phyloP scores from a whole-genome alignment of 2,329 filamentous ascomycete species.

The Raffaelea arxii region DNA sequence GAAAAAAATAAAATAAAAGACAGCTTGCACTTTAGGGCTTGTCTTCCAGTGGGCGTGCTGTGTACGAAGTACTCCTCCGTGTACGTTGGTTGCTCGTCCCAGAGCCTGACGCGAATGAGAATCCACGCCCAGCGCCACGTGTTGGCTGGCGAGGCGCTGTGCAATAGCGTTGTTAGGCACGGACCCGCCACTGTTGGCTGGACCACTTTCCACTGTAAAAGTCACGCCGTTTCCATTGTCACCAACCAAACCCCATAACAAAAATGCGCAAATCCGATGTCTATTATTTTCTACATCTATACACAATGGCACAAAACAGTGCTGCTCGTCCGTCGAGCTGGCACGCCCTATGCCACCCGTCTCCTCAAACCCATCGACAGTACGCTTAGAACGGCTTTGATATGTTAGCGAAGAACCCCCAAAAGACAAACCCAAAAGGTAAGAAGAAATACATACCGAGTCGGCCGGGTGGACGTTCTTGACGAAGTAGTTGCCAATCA shows the following conservation, averaged over 20 bases:
- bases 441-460: conserved; percentile 39
- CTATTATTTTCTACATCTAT: conserved; percentile 4
- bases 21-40: no score
- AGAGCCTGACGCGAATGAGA: conserved; percentile 7
- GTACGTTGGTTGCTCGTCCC: no score
- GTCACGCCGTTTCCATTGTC: no score
- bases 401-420: conserved; percentile 1
- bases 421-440: not conserved
- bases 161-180: not conserved
- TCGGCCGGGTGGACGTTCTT: conserved; percentile 49
- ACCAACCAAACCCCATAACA: no score
- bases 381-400: conserved; percentile 11
- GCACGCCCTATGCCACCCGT: not conserved
- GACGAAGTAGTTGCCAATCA: conserved; percentile 40
- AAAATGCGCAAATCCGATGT: no score
- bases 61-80: no score
- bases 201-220: not conserved
- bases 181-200: not conserved
- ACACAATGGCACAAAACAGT: not conserved
- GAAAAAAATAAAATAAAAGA: no score
- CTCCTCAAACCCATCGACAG: not conserved
- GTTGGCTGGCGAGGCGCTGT: conserved; percentile 2
- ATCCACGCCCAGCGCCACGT: conserved; percentile 3
- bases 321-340: not conserved
- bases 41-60: no score